A percentile compares a stretch with the other conserved stretches of the same genome.
Evolutionary conservation across 441 rosid genomes (phyloP).

Genomic region (Dalechampia spathulata): DNA sequence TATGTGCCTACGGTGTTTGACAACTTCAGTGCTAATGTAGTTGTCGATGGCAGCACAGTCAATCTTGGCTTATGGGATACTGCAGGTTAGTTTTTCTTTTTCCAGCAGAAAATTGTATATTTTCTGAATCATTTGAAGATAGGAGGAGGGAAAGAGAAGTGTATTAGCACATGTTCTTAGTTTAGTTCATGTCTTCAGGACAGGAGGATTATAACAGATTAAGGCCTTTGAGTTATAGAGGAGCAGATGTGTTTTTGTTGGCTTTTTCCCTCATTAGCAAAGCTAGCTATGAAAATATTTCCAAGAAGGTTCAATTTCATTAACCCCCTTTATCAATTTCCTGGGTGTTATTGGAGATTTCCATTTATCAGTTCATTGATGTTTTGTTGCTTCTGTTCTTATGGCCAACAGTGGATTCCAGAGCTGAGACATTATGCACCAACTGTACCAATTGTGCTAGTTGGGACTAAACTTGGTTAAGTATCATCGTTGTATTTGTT

Average conservation of each 20-base stretch:
- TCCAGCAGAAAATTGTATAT: neutral
- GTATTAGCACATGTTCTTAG: neutral
- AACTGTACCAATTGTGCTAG: conserved; percentile 68
- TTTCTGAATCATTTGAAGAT: neutral
- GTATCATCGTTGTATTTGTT: too few species aligned
- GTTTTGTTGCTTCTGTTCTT: neutral
- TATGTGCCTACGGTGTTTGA: conserved; percentile 69
- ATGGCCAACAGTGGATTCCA: conserved; percentile 53
- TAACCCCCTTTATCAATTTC: neutral
- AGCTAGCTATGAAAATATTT: conserved; percentile 70
- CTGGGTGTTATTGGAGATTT: too few species aligned
- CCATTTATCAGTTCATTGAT: too few species aligned
- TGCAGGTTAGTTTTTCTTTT: conserved; percentile 31
- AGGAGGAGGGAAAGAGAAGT: neutral
- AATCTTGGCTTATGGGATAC: conserved; percentile 66
- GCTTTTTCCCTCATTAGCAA: conserved; percentile 73
- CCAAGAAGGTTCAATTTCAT: conserved; percentile 50
- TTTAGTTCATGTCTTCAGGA: conserved; percentile 30
- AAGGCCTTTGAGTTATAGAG: conserved; percentile 84
- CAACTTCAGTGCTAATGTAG: conserved; percentile 63
- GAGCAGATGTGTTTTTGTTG: conserved; percentile 75
- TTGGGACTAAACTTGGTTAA: conserved; percentile 86
- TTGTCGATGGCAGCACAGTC: conserved; percentile 56
- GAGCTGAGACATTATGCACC: conserved; percentile 91
- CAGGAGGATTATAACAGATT: conserved; percentile 88